phyloP scores from a whole-genome alignment of 257 asterid genomes.

The Nicotiana sylvestris region DNA sequence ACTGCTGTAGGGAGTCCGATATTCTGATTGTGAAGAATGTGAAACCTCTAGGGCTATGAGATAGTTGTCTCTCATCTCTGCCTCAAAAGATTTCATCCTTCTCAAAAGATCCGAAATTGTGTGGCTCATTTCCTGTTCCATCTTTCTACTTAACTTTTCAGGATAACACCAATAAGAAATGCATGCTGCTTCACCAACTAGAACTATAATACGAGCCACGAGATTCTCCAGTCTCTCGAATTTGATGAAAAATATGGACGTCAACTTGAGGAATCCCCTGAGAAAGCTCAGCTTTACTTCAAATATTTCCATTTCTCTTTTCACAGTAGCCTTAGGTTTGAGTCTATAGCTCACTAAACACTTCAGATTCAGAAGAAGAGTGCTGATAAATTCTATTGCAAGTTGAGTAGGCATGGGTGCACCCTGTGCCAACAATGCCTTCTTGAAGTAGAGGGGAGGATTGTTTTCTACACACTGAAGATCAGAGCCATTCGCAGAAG shows the following conservation, averaged over 20 bases:
- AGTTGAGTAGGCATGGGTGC: background rate
- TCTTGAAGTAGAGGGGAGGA: background rate
- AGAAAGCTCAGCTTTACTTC: background rate
- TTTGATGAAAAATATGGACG: background rate
- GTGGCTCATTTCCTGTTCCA: background rate
- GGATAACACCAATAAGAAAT: background rate
- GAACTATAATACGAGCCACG: background rate
- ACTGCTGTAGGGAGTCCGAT: background rate
- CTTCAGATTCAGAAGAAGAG: background rate
- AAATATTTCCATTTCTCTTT: background rate
- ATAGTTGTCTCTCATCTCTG: background rate
- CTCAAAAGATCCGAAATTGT: background rate
- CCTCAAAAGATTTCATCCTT: background rate
- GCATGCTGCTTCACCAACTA: background rate
- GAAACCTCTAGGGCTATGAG: background rate
- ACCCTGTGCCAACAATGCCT: background rate
- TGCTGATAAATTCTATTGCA: background rate
- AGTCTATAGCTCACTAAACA: background rate
- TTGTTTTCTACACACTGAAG: background rate
- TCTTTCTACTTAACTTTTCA: background rate
- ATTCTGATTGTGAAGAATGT: background rate
- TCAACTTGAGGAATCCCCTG: background rate
- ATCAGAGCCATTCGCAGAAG: background rate
- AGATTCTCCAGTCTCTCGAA: background rate
- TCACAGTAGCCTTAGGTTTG: background rate